Conservation (phyloP, 441 rosid genomes). For the Populus trichocarpa region DNA sequence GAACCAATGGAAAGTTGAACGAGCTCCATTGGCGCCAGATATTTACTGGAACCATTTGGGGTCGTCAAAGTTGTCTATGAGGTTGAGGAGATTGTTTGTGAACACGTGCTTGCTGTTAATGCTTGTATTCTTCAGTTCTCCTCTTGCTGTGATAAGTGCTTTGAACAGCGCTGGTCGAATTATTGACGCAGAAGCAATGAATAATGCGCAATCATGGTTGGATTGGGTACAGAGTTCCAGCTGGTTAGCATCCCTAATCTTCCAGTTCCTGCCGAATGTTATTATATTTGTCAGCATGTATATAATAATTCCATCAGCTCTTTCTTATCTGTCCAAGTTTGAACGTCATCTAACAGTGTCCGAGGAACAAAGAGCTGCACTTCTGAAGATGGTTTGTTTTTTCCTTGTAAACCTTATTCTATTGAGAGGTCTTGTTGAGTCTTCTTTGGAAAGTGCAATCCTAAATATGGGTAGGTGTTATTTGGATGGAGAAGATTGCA, state of each 20-base stretch:
- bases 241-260: slow-evolving; percentile 85
- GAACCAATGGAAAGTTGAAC: slow-evolving; percentile 96
- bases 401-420: slow-evolving; percentile 92
- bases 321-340: slow-evolving; percentile 86
- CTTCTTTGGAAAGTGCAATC: slow-evolving; percentile 78
- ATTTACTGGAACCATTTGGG: slow-evolving; percentile 98
- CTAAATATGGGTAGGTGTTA: slow-evolving; percentile 89
- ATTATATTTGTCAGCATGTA: slow-evolving; percentile 92
- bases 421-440: slow-evolving; percentile 80
- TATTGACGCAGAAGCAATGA: slow-evolving; percentile 88
- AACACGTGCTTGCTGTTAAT: slow-evolving; percentile 75
- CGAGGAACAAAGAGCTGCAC: slow-evolving; percentile 90
- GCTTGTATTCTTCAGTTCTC: slow-evolving; percentile 88
- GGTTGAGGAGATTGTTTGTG: slow-evolving; percentile 64
- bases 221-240: slow-evolving; percentile 88
- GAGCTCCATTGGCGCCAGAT: slow-evolving; percentile 95
- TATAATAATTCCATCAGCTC: slow-evolving; percentile 81
- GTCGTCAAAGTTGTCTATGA: slow-evolving; percentile 61
- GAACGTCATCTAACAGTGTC: slow-evolving; percentile 85
- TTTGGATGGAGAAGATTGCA: slow-evolving; percentile 96
- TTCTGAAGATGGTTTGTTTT: slow-evolving; percentile 95
- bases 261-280: slow-evolving; percentile 90
- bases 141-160: slow-evolving; percentile 82
- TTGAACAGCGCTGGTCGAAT: slow-evolving; percentile 77
- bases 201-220: slow-evolving; percentile 83